A percentile compares a stretch with the other conserved stretches of the same genome.
Evolutionary conservation across 805 yeast species (phyloP).

Genomic region (Hanseniaspora hatyaiensis): DNA sequence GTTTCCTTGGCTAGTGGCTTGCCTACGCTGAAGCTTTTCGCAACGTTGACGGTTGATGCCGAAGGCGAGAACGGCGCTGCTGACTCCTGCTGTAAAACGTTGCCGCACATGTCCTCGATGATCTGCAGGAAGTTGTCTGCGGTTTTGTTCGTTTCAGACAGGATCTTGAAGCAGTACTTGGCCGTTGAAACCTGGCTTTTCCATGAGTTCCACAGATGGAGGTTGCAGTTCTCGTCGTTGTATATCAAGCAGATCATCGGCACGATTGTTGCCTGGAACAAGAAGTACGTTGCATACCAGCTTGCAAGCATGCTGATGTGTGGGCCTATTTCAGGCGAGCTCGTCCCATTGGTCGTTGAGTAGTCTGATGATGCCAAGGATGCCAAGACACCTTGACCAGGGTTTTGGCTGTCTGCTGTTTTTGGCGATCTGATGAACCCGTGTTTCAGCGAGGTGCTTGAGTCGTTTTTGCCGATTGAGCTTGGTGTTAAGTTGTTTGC

Average conservation of each 20-base stretch:
- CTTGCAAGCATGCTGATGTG: constrained; percentile 39
- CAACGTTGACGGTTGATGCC: background rate
- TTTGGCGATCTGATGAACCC: background rate
- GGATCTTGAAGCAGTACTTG: background rate
- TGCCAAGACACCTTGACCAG: background rate
- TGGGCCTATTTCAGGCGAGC: constrained; percentile 17
- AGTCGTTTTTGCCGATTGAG: constrained; percentile 19
- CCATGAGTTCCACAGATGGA: constrained; percentile 13
- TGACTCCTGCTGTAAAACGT: constrained; percentile 8
- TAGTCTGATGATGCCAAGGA: constrained; percentile 8
- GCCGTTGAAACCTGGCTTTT: constrained; percentile 12
- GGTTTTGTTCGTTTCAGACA: constrained; percentile 13
- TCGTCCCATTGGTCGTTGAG: constrained; percentile 10
- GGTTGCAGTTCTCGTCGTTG: constrained; percentile 14
- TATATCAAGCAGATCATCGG: constrained; percentile 30
- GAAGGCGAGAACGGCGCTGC: constrained; percentile 14
- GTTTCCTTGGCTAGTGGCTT: background rate
- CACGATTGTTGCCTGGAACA: constrained; percentile 52
- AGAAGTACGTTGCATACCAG: constrained; percentile 54
- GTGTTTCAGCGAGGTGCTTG: constrained; percentile 16
- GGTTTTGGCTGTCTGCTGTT: background rate
- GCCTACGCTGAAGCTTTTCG: background rate
- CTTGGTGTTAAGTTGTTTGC: background rate
- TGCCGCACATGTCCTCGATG: constrained; percentile 16
- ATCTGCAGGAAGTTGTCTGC: constrained; percentile 15